Evolutionary conservation across 805 yeast species (phyloP), one percentile per base, ranked within the genome.

Genomic region (Schwanniomyces pseudopolymorphus): DNA sequence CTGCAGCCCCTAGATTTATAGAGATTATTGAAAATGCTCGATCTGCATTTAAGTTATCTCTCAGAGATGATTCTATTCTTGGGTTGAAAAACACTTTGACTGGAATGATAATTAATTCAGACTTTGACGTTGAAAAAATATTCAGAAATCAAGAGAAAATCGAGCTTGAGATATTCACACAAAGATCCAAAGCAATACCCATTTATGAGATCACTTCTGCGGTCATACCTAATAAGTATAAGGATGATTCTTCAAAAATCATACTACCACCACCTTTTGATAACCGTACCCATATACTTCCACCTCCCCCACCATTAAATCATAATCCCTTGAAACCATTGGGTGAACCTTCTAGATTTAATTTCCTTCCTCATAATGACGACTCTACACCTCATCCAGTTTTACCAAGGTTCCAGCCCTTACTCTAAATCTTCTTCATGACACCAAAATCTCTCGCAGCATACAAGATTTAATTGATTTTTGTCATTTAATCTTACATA

Each of bases 21-120:
- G 98, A 91, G 64, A 66, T 91, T n/a, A 56, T 89, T 10, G 87
- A 86, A 46, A 90, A 89, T 60, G 89, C 89, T 13, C 81, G 80
- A 45, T 71, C 76, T 42, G 87, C 91, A 20, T 91, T 91, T 63
- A 77, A 79, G 27, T 47, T 64, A 14, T 33, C 43, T 11, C 28
- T 26, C 26, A 24, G 31, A 22, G 49, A 48, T 27, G 48, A 50
- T 14, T 42, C 51, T 17, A 54, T 51, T 14, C 51, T 69, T 37
- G 67, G 67, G 8, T 49, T 72, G 37, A 54, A 63, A 36, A 60
- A 67, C 42, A 31, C 51, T 39, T 52, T 47, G 19, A 57, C 57
- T 17, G 69, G 70, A 8, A 45, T 45, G 0, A 47, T 64, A 10
- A 51, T 72, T 27, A 59, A 55, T 35, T 55, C 66, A 3, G 78